Evolutionary conservation across 192 early-diverging fungal genomes (phyloP).

Genomic region (Coemansia sp.): DNA sequence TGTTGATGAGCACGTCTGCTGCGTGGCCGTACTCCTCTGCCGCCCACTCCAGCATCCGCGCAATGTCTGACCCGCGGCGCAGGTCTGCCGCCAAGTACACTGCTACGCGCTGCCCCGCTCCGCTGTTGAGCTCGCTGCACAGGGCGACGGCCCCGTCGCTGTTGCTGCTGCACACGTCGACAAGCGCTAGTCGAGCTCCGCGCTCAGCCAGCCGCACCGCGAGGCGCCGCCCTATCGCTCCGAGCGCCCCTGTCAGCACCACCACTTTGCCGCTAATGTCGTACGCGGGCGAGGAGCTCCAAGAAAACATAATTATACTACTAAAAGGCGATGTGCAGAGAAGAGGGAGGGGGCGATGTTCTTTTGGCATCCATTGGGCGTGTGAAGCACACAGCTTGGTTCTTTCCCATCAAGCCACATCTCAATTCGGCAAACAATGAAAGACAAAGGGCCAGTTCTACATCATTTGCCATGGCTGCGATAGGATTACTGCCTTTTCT

Average conservation of each 20-base stretch:
- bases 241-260: slow-evolving; percentile 40
- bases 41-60: slow-evolving; percentile 20
- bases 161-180: slow-evolving; percentile 15
- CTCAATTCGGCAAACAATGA: too few relatives aligned
- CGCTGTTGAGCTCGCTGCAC: slow-evolving; percentile 18
- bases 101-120: neutral
- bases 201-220: slow-evolving; percentile 8
- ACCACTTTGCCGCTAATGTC: slow-evolving; percentile 28
- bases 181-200: slow-evolving; percentile 29
- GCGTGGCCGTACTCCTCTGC: slow-evolving; percentile 20
- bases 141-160: neutral
- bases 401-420: too few relatives aligned
- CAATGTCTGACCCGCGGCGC: slow-evolving; percentile 8
- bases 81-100: slow-evolving; percentile 29
- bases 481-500: too few relatives aligned
- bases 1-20: slow-evolving; percentile 42
- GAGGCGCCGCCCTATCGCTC: slow-evolving; percentile 34
- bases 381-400: too few relatives aligned
- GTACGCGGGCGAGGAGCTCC: slow-evolving; percentile 1
- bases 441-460: too few relatives aligned
- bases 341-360: neutral
- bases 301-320: neutral
- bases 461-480: too few relatives aligned
- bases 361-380: too few relatives aligned
- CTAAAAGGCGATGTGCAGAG: neutral